Evolutionary conservation across 306 rosid genomes (phyloP).

Genomic region (Elaeagnus macrophylla): DNA sequence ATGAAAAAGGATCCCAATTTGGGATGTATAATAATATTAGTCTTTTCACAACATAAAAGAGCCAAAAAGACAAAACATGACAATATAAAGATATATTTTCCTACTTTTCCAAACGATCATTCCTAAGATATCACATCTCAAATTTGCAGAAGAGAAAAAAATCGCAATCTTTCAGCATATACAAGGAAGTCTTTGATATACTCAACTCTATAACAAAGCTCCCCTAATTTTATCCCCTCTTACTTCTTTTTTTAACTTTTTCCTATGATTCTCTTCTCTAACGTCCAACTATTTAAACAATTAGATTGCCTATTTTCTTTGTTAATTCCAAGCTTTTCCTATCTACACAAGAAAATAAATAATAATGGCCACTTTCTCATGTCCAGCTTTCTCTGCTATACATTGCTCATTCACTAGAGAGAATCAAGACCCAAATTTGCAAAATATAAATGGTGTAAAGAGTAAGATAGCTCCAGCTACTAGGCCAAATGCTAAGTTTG

Average conservation of each 20-base stretch:
- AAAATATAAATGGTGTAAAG: conserved; percentile 30
- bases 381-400: conserved; percentile 23
- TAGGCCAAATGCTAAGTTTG: conserved; percentile 26
- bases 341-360: not conserved
- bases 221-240: conserved; percentile 3
- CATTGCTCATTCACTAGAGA: conserved; percentile 45
- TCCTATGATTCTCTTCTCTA: conserved; percentile 19
- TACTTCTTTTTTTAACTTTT: not conserved
- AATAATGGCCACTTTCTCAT: conserved; percentile 33
- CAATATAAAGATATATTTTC: too few relatives aligned
- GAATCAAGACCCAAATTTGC: conserved; percentile 29
- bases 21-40: not conserved
- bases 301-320: conserved; percentile 1
- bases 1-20: too few relatives aligned
- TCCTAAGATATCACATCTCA: conserved; percentile 18
- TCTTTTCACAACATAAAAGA: not conserved
- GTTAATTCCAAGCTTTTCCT: conserved; percentile 25
- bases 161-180: conserved; percentile 7
- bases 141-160: conserved; percentile 5
- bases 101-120: conserved; percentile 21
- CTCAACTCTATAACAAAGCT: conserved; percentile 15
- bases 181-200: conserved; percentile 17
- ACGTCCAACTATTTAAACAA: conserved; percentile 10
- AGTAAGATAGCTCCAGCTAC: conserved; percentile 30
- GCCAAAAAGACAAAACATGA: conserved; percentile 4